Conservation (phyloP, 306 rosid species). For the Cyclanthera cordifolia region DNA sequence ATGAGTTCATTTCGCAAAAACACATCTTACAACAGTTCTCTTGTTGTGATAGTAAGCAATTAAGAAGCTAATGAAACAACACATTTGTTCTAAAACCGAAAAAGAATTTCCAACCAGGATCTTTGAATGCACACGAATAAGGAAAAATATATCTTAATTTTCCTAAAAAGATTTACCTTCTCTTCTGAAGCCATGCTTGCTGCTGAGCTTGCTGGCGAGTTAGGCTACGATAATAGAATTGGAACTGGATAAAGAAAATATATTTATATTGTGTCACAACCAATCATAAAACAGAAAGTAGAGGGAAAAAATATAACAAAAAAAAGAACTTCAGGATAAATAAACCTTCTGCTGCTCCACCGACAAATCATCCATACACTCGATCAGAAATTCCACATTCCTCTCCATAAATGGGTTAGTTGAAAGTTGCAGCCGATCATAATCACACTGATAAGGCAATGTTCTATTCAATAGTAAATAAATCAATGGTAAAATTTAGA, state of each 20-base stretch:
- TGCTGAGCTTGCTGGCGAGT: conserved; percentile 96
- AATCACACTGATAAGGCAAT: conserved; percentile 58
- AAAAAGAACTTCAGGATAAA: not conserved
- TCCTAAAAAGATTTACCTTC: conserved; percentile 41
- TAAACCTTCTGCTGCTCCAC: conserved; percentile 86
- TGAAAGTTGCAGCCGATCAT: conserved; percentile 78
- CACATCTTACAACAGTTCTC: not conserved
- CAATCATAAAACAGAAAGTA: conserved; percentile 8
- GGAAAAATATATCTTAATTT: not conserved
- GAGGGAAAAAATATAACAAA: not conserved
- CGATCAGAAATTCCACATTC: conserved; percentile 78
- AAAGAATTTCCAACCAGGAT: not conserved
- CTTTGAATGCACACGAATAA: not conserved
- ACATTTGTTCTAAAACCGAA: not conserved
- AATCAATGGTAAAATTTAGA: not conserved
- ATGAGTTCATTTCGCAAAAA: too few species aligned
- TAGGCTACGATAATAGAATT: conserved; percentile 65
- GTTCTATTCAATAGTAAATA: not conserved
- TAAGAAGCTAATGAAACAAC: too few species aligned
- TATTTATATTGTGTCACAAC: not conserved
- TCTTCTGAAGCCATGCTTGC: conserved; percentile 97
- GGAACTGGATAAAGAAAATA: conserved; percentile 38
- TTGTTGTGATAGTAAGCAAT: too few species aligned
- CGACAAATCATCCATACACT: conserved; percentile 95
- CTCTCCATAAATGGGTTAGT: conserved; percentile 82